These are phyloP conservation scores for Dactylonectria macrodidyma DNA, from an alignment of 2,329 filamentous ascomycete species.

Conservation along the genomic window DNA sequence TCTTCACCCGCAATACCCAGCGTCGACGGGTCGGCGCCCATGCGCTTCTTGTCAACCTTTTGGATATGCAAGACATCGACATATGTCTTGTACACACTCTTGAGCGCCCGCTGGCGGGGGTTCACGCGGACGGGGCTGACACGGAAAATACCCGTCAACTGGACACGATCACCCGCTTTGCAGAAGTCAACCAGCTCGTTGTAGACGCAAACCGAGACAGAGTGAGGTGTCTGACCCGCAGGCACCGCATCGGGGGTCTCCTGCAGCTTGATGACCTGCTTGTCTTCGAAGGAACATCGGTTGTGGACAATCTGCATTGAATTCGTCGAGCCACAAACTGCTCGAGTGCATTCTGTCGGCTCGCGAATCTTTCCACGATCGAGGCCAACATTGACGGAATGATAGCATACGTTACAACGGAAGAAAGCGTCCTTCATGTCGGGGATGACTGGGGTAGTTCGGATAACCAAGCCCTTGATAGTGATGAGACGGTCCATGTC, in stretches of 20 bases:
- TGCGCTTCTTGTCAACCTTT: conserved; percentile 94
- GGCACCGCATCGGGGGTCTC: conserved; percentile 97
- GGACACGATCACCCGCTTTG: conserved; percentile 96
- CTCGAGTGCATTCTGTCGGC: conserved; percentile 89
- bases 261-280: conserved; percentile 98
- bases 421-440: conserved; percentile 99
- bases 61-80: conserved; percentile 96
- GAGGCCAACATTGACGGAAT: conserved; percentile 90
- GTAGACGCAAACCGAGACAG: conserved; percentile 95
- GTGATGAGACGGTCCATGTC: conserved; percentile 97
- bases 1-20: conserved; percentile 86
- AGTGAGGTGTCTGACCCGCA: conserved; percentile 96
- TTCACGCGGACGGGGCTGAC: conserved; percentile 95
- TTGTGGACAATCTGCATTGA: conserved; percentile 99
- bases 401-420: conserved; percentile 92
- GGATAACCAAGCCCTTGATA: conserved; percentile 96
- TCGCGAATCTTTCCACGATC: conserved; percentile 97
- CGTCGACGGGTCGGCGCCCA: conserved; percentile 92
- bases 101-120: conserved; percentile 90
- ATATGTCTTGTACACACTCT: conserved; percentile 98
- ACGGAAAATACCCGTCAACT: conserved; percentile 97
- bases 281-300: conserved; percentile 93
- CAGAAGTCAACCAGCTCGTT: conserved; percentile 98
- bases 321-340: conserved; percentile 86
- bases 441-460: conserved; percentile 95